Evolutionary conservation across 257 asterid species (phyloP).

Genomic region (Solanum pimpinellifolium): DNA sequence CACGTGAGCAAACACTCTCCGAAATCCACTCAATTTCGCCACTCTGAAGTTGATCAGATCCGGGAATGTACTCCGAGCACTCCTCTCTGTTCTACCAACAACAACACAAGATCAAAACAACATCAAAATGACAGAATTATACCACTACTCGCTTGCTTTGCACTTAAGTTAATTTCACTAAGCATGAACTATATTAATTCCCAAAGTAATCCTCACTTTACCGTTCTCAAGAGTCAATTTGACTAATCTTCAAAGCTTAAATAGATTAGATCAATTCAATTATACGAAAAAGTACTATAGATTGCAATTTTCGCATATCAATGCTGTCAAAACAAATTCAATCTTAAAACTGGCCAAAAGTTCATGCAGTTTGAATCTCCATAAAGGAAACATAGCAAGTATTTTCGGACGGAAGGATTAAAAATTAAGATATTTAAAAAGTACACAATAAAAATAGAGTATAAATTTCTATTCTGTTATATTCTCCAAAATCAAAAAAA

Average conservation of each 20-base stretch:
- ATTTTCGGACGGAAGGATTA: background rate
- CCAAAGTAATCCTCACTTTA: background rate
- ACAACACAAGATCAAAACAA: background rate
- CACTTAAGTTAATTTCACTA: background rate
- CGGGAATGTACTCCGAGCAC: conserved; percentile 97
- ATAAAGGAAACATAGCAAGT: background rate
- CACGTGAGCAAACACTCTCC: conserved; percentile 82
- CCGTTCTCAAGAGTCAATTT: accelerated
- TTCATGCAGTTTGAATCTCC: background rate
- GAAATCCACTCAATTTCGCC: conserved; percentile 74
- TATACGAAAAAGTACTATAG: background rate
- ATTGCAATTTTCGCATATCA: background rate
- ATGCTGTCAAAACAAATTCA: background rate
- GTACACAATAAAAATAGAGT: background rate
- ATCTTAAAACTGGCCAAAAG: background rate
- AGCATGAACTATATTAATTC: background rate
- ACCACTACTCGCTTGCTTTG: background rate
- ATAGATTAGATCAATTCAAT: background rate
- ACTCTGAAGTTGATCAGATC: conserved; percentile 76
- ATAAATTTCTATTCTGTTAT: background rate
- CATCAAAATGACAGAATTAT: background rate
- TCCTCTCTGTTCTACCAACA: conserved; percentile 43
- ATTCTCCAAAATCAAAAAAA: background rate
- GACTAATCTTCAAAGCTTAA: background rate
- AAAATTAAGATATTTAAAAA: background rate